Evolutionary conservation across 2,329 filamentous ascomycete genomes (phyloP).

Genomic region (Colletotrichum tanaceti): DNA sequence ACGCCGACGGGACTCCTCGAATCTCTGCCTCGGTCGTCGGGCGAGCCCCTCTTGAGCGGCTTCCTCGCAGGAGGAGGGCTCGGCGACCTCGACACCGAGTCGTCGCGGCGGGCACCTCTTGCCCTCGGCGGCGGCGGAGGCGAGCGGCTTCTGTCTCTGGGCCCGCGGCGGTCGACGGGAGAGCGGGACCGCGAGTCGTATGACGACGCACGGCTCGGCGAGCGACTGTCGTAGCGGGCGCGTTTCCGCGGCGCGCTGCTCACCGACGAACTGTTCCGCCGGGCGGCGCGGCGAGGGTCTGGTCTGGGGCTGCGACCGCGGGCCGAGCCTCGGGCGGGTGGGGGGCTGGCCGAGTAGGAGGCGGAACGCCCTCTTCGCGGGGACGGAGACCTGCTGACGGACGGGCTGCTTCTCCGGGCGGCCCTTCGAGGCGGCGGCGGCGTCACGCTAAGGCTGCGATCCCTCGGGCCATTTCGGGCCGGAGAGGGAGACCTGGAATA

Average conservation of each 20-base stretch:
- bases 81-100: slow-evolving; percentile 42
- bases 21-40: slow-evolving; percentile 9
- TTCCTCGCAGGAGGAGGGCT: slow-evolving; percentile 39
- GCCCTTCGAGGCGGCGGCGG: slow-evolving; percentile 41
- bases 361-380: slow-evolving; percentile 42
- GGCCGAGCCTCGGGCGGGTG: slow-evolving; percentile 24
- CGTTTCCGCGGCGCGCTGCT: slow-evolving; percentile 47
- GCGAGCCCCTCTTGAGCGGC: slow-evolving; percentile 24
- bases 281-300: slow-evolving; percentile 42
- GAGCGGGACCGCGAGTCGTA: slow-evolving; percentile 46
- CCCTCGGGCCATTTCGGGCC: slow-evolving; percentile 43
- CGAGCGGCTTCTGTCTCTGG: too few relatives aligned
- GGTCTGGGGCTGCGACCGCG: slow-evolving; percentile 30
- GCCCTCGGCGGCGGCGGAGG: slow-evolving; percentile 42
- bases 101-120: slow-evolving; percentile 41
- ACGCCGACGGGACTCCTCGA: slow-evolving; percentile 33
- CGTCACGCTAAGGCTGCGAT: slow-evolving; percentile 36
- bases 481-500: slow-evolving; percentile 48
- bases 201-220: slow-evolving; percentile 44
- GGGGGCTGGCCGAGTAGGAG: slow-evolving; percentile 43
- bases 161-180: slow-evolving; percentile 31
- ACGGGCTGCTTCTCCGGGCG: slow-evolving; percentile 50
- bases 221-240: slow-evolving; percentile 43
- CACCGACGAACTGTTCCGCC: slow-evolving; percentile 51
- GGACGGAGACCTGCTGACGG: slow-evolving; percentile 47